A percentile compares a stretch with the other conserved stretches of the same genome.
Conservation (phyloP, 2,329 filamentous ascomycete genomes). For the Tolypocladium capitatum region DNA sequence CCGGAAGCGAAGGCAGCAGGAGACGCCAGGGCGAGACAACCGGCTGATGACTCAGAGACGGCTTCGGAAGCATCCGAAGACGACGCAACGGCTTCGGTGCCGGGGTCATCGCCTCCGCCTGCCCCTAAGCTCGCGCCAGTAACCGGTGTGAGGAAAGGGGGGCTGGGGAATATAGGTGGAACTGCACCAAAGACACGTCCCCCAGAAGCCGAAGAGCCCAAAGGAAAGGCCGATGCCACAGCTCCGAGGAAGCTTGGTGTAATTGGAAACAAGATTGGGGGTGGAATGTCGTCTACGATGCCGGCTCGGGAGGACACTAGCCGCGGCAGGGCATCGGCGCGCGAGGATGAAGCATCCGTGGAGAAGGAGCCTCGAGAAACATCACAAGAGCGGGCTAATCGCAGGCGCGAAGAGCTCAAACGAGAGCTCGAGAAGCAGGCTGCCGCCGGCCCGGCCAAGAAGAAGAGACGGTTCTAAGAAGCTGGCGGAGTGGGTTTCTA, state of each 20-base stretch:
- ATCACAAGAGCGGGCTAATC: slow-evolving; percentile 32
- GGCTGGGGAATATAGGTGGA: slow-evolving; percentile 29
- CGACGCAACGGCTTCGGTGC: slow-evolving; percentile 11
- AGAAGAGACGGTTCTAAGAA: slow-evolving; percentile 40
- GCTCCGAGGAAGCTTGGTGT: slow-evolving; percentile 17
- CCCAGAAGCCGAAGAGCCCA: neutral
- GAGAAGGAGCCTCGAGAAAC: slow-evolving; percentile 25
- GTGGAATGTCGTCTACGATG: neutral
- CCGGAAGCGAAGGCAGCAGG: slow-evolving; percentile 3
- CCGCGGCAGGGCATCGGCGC: slow-evolving; percentile 10
- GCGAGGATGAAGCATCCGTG: slow-evolving; percentile 8
- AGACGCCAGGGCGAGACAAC: slow-evolving; percentile 1
- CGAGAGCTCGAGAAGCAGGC: slow-evolving; percentile 36
- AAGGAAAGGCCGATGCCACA: neutral
- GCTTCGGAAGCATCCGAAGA: slow-evolving; percentile 27
- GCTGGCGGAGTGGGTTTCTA: neutral
- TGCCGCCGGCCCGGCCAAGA: slow-evolving; percentile 36
- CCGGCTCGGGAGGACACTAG: slow-evolving; percentile 6
- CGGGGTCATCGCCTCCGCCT: slow-evolving; percentile 9
- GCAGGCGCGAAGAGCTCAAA: slow-evolving; percentile 37
- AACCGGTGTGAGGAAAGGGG: slow-evolving; percentile 12
- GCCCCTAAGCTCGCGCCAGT: slow-evolving; percentile 9
- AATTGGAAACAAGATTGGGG: slow-evolving; percentile 18
- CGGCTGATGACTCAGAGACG: slow-evolving; percentile 24
- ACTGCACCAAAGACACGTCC: slow-evolving; percentile 8